Conservation (phyloP, 768 basidiomycete species). For the Chlorophyllum brunneum region DNA sequence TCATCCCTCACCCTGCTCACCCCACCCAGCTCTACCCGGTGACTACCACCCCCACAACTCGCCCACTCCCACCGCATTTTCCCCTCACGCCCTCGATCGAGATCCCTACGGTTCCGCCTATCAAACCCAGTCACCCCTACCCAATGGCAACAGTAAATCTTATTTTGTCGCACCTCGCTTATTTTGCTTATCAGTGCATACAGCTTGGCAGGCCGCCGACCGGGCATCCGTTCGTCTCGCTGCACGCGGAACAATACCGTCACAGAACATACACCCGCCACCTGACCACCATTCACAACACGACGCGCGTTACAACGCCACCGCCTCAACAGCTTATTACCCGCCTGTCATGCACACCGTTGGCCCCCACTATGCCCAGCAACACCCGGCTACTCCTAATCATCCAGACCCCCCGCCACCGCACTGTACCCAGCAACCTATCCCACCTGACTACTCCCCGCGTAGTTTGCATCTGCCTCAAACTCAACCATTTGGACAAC, state of each 20-base stretch:
- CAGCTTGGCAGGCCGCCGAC: conserved; percentile 51
- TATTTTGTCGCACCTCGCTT: too few species aligned
- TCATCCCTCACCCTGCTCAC: conserved; percentile 6
- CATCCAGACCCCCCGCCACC: neutral
- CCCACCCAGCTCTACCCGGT: conserved; percentile 34
- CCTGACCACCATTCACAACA: conserved; percentile 21
- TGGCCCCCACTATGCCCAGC: conserved; percentile 2
- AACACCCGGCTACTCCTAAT: neutral
- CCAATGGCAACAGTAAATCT: too few species aligned
- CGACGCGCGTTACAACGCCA: conserved; percentile 28
- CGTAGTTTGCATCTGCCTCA: neutral
- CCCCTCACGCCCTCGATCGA: conserved; percentile 8
- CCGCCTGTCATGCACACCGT: neutral
- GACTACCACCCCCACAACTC: conserved; percentile 38
- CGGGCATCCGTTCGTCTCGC: conserved; percentile 57
- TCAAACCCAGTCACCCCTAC: neutral
- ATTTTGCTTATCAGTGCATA: conserved; percentile 15
- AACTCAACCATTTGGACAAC: neutral
- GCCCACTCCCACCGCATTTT: too few species aligned
- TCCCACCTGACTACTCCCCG: neutral
- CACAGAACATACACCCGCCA: conserved; percentile 11
- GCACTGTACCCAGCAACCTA: conserved; percentile 15
- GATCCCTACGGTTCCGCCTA: neutral
- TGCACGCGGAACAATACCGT: conserved; percentile 43
- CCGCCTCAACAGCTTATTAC: conserved; percentile 12